phyloP scores from a whole-genome alignment of 257 asterid species.

The Capsicum rhomboideum region DNA sequence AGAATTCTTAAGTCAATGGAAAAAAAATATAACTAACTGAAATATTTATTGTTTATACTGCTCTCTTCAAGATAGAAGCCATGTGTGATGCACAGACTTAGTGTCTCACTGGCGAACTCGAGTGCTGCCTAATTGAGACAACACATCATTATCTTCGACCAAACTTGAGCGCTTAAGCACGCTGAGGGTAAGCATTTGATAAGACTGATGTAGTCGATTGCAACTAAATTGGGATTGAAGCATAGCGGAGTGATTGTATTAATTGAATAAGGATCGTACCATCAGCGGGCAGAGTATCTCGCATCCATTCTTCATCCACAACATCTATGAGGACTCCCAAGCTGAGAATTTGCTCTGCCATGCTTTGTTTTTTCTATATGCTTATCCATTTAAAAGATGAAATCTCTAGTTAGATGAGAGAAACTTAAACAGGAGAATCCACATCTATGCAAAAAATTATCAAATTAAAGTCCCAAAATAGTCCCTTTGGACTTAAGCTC shows the following conservation, averaged over 20 bases:
- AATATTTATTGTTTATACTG: neutral
- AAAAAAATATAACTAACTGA: neutral
- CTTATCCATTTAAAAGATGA: neutral
- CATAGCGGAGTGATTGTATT: neutral
- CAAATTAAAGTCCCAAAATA: neutral
- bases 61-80: neutral
- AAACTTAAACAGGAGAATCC: neutral
- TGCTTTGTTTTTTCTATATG: neutral
- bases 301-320: slow-evolving; percentile 88
- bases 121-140: neutral
- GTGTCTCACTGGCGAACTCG: neutral
- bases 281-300: slow-evolving; percentile 68
- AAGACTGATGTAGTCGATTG: neutral
- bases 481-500: neutral
- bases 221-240: neutral
- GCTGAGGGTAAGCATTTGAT: neutral
- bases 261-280: slow-evolving; percentile 23
- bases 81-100: neutral
- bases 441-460: neutral
- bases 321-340: slow-evolving; percentile 57
- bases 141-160: neutral
- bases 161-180: neutral
- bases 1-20: neutral
- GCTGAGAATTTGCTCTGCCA: slow-evolving; percentile 52
- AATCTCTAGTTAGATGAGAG: neutral